Evolutionary conservation across 192 early-diverging fungal genomes (phyloP), one percentile per base, ranked within the genome.

Genomic region (Phycomyces nitens): DNA sequence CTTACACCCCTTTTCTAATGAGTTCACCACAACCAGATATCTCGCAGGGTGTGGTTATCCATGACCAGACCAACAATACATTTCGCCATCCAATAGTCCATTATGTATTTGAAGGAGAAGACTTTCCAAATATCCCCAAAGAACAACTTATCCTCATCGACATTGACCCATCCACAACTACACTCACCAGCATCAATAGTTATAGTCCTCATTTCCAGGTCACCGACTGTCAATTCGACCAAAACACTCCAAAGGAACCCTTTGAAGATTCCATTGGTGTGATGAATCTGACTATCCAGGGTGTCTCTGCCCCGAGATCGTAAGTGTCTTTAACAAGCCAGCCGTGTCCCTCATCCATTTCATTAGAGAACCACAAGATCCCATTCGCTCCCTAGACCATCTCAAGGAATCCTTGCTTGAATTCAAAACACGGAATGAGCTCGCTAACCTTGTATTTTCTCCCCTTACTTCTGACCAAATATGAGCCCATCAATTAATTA

Each of bases 51-150:
- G 72, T 80, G 5, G 75, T 80, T 27, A 68, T 80, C 34, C 74
- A 66, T 39, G 78, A 80, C 49, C 64, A 74, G 42, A 47, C 64
- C 5, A 57, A 72, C 22, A 64, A 71, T 27, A 68, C 65, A 14
- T 74, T 70, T 50, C 69, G 71, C 50, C 78, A 80, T 42, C 78
- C 78, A 2, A 41, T 74, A 0, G 64, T 74, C 2, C 78, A 80
- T 58, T 80, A 77, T 62, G 75, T 80, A 3, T 80, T 80, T 63
- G 71, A 76, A 56, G 78, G 64, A 16, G 78, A 80, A 51, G 52
- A 40, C 10, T 69, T 77, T 26, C 74, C 72, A 2, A 52, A 62
- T 43, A 38, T 74, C n/a, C 68, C 75, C 10, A 71, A 73, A 60
- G 66, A 71, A 8, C 43, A 64, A 3, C 73, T 70, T 22, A 65